Evolutionary conservation across 2,329 filamentous ascomycete genomes (phyloP), one percentile per base, ranked within the genome.

Genomic region (Fusarium pseudoanthophilum): DNA sequence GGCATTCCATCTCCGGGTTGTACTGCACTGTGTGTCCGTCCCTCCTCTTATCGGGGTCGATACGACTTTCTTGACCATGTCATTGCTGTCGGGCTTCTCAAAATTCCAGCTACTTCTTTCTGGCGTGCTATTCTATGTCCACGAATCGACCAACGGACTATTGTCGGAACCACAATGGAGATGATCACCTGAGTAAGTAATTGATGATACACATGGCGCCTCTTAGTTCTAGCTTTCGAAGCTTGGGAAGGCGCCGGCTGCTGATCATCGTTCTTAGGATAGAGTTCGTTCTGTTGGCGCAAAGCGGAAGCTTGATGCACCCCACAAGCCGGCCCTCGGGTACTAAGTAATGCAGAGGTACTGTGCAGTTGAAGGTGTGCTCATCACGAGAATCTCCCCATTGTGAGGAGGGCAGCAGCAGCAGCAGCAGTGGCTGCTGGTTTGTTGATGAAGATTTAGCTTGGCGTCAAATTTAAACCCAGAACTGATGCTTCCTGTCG

Each of bases 311-410:
- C 39, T 63, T 48, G 62, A 62, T 57, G 61, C 43, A 74, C 71
- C 73, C 75, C 73, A 49, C 72, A 77, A 64, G 71, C 61, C 67
- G 65, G 57, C 34, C 57, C 52, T 40, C 26, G 28, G 61, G 53
- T 71, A 55, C 72, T 72, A 74, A 76, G 65, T 72, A 68, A 75
- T 72, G 65, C 60, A 69, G 51, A 63, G 58, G 49, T 58, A 16
- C n/a, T 43, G n/a, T 43, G 37, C 64, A 49, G 58, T 48, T 42
- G 43, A 49, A 36, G n/a, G 34, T 48, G 26, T 42, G 52, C 32
- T 45, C 24, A 32, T 58, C 24, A 36, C 36, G 36, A 53, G 34
- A 64, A 18, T 36, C 36, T 42, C 13, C 20, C 49, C 11, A 14
- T 59, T 36, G 9, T 24, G 7, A 42, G 36, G 51, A 51, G 59